phyloP scores from a whole-genome alignment of 2,329 filamentous ascomycete genomes.

The Dactylellina haptotyla region DNA sequence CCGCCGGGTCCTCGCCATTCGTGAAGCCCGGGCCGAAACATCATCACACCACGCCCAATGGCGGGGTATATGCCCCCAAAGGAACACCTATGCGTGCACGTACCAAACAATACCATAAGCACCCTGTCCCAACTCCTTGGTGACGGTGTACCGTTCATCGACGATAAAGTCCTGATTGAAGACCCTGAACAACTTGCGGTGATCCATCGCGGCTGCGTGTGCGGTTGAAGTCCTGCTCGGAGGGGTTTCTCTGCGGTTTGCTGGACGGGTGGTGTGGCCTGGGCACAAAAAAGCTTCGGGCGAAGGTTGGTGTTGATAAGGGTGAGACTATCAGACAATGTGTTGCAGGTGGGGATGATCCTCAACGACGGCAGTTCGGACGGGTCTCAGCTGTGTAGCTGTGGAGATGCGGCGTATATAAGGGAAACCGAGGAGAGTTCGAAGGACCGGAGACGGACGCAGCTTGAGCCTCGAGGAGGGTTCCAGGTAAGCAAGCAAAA shows the following conservation, averaged over 20 bases:
- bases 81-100: slow-evolving; percentile 58
- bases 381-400: neutral
- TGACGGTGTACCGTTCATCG: slow-evolving; percentile 97
- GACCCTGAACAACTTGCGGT: slow-evolving; percentile 95
- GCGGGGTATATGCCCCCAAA: slow-evolving; percentile 35
- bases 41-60: slow-evolving; percentile 4
- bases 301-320: neutral
- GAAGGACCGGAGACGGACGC: neutral
- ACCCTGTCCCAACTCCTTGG: slow-evolving; percentile 97
- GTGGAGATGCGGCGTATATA: neutral
- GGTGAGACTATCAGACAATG: slow-evolving; percentile 6
- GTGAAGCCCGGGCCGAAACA: neutral
- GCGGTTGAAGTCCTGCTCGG: neutral
- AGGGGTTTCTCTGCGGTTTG: neutral
- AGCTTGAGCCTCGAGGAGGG: neutral
- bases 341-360: slow-evolving; percentile 9
- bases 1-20: neutral
- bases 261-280: neutral
- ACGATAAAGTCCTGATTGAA: slow-evolving; percentile 99
- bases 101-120: slow-evolving; percentile 99
- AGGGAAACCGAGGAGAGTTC: neutral
- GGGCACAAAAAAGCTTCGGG: neutral
- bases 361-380: too few species aligned
- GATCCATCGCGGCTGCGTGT: slow-evolving; percentile 21
- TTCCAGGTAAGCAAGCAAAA: neutral